Percentiles rank a stretch among this genome's conserved stretches.
phyloP scores from a whole-genome alignment of 139 green algal genomes.

The Trebouxia sp. region DNA sequence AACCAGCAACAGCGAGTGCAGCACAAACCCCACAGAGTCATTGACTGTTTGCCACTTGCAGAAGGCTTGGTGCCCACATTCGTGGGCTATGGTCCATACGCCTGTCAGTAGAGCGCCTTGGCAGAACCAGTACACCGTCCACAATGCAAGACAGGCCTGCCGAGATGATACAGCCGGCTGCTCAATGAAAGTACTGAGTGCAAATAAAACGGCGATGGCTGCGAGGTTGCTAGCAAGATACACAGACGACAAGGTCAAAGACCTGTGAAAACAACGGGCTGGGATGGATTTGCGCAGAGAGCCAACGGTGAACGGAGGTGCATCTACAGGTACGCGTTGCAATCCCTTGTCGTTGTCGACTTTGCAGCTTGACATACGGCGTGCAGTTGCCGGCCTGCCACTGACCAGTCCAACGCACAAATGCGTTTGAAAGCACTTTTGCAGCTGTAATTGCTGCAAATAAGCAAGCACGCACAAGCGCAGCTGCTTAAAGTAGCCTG shows the following conservation, averaged over 20 bases:
- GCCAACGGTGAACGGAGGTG: conserved; percentile 67
- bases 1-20: conserved; percentile 82
- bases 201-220: conserved; percentile 46
- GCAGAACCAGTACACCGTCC: conserved; percentile 75
- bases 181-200: conserved; percentile 55
- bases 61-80: conserved; percentile 76
- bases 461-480: no score
- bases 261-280: conserved; percentile 81
- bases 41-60: conserved; percentile 56
- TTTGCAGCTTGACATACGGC: no score
- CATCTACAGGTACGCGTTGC: background rate
- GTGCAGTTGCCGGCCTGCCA: no score
- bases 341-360: no score
- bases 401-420: no score
- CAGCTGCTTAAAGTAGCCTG: no score
- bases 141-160: conserved; percentile 53
- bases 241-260: conserved; percentile 37
- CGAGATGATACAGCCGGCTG: conserved; percentile 30
- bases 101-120: conserved; percentile 69
- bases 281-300: conserved; percentile 78
- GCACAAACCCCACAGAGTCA: conserved; percentile 76
- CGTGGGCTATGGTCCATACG: conserved; percentile 81
- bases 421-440: no score
- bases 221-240: conserved; percentile 72
- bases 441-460: no score